Conservation (phyloP, 805 yeast species). For the Saitoella complicata region DNA sequence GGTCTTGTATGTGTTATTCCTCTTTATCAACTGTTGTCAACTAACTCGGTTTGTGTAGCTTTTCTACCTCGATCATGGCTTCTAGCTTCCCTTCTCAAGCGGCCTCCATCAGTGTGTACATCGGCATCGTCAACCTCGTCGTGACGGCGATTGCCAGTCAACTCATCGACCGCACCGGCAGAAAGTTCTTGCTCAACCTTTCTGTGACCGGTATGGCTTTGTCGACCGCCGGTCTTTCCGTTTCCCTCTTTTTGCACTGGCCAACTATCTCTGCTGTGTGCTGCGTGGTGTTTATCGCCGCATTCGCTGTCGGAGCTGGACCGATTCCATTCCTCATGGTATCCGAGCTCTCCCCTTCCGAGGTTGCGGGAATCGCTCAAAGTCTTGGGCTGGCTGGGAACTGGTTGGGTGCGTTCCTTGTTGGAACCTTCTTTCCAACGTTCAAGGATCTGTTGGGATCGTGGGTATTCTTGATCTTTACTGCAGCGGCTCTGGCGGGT, state of each 20-base stretch:
- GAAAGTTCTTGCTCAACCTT: slow-evolving; percentile 50
- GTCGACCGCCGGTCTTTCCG: slow-evolving; percentile 44
- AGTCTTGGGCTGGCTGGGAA: slow-evolving; percentile 82
- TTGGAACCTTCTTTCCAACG: slow-evolving; percentile 15
- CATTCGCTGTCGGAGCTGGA: slow-evolving; percentile 85
- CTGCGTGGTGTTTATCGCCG: slow-evolving; percentile 56
- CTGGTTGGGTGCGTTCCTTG: slow-evolving; percentile 76
- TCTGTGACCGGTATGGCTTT: slow-evolving; percentile 58
- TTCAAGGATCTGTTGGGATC: too few relatives aligned
- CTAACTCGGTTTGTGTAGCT: too few relatives aligned
- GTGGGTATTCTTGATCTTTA: too few relatives aligned
- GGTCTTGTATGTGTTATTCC: too few relatives aligned
- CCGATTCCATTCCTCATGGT: slow-evolving; percentile 87
- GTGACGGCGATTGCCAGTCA: too few relatives aligned
- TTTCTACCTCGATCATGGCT: too few relatives aligned
- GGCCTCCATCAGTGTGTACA: too few relatives aligned
- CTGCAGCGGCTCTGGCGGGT: too few relatives aligned
- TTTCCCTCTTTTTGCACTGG: slow-evolving; percentile 39
- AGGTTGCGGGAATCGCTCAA: slow-evolving; percentile 75
- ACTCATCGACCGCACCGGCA: slow-evolving; percentile 57
- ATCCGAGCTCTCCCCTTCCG: slow-evolving; percentile 71
- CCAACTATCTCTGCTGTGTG: slow-evolving; percentile 41
- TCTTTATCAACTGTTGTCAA: too few relatives aligned
- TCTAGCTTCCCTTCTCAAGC: too few relatives aligned
- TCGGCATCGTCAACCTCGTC: too few relatives aligned